Evolutionary conservation across 2,329 filamentous ascomycete species (phyloP), one percentile per base, ranked within the genome.

Genomic region (Pseudocercospora fuligena): DNA sequence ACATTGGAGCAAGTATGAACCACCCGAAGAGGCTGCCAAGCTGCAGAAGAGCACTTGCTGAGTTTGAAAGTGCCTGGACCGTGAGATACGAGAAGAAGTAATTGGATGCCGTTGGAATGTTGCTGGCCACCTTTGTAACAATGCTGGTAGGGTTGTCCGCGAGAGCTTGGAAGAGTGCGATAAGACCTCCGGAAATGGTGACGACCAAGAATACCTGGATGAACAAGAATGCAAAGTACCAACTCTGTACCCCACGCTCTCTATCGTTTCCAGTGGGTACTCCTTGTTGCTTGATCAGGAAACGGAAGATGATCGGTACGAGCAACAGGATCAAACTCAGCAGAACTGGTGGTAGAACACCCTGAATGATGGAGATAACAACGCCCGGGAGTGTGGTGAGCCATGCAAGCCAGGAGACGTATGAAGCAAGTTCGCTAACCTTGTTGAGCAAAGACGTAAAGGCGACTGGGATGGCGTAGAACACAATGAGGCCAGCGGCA

Each of bases 61-160:
- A 97, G 69, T 92, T 93, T 69, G 92, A 93, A 73, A 98, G 85
- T 0, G 94, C 93, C 75, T 98, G 95, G 9, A 99, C 89, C 76
- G 97, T 90, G 89, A 99, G 94, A 85, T 99, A 99, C 0, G 93
- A 94, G 84, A 97, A 98, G 83, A 98, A 99, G 80, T 98, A 99
- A 77, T 97, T 97, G 73, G 93, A 91, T 0, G 94, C 90, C 72
- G 88, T 91, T 1, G 95, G 95, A 5, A 99, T 82, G 67, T 94
- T 95, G 11, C 83, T 78, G 0, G 94, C 94, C 29, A 99, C 82
- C 0, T 91, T 84, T 19, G 87, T 79, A 0, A 95, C 88, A 65
- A 96, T 87, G 43, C 85, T 85, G n/a, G 82, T 80, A 7, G 92
- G 89, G 54, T 92, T 85, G 40, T 87, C 79, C 3, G 90, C 82